Evolutionary conservation across 345 rosid genomes (phyloP).

Genomic region (Eucalyptus camaldulensis): DNA sequence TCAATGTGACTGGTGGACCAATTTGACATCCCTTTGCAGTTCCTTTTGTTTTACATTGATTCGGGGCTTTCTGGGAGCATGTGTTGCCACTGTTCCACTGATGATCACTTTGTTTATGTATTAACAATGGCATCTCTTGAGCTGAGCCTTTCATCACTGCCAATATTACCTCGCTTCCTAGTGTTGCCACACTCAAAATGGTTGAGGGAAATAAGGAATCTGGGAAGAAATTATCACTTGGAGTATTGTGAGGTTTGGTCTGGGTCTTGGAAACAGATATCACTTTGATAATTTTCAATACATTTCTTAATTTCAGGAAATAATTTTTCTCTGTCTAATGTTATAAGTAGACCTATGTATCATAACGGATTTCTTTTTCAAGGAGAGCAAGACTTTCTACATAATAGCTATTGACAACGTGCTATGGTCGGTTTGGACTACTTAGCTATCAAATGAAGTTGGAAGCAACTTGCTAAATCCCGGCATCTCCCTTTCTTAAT

Average conservation of each 20-base stretch:
- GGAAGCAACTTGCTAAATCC: not conserved
- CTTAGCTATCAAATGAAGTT: not conserved
- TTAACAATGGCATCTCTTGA: not conserved
- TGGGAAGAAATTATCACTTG: not conserved
- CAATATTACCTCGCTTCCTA: not conserved
- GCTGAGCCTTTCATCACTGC: not conserved
- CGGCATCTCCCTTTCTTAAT: not conserved
- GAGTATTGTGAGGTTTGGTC: not conserved
- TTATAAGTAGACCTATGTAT: not conserved
- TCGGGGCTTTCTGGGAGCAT: not conserved
- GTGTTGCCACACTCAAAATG: not conserved
- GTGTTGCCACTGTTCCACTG: not conserved
- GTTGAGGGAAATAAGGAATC: not conserved
- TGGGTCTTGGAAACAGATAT: not conserved
- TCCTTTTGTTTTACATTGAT: not conserved
- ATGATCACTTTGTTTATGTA: not conserved
- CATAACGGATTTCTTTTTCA: not conserved
- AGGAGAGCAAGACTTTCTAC: not conserved
- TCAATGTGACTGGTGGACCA: not conserved
- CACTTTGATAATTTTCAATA: not conserved
- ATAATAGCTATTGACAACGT: not conserved
- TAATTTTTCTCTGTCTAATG: not conserved
- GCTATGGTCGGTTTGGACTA: not conserved
- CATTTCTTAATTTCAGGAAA: not conserved
- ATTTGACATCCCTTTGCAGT: not conserved